Conservation (phyloP, 805 yeast genomes). For the Candida xiaguanensis region DNA sequence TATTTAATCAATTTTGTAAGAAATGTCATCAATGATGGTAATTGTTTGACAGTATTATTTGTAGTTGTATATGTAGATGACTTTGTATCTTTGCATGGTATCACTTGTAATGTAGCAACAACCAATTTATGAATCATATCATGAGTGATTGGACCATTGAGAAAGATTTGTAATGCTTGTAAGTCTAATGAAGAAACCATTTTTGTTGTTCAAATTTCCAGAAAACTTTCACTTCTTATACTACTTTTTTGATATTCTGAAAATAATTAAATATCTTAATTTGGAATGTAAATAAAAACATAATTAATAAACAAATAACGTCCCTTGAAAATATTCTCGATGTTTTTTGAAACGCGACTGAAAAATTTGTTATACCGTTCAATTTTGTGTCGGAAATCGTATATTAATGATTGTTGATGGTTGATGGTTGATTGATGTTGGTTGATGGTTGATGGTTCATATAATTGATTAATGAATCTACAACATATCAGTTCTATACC, state of each 20-base stretch:
- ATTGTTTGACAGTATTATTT: slow-evolving; percentile 34
- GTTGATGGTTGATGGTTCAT: too few species aligned
- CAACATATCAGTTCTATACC: too few species aligned
- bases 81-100: slow-evolving; percentile 51
- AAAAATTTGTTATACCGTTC: too few species aligned
- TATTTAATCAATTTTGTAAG: slow-evolving; percentile 67
- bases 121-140: slow-evolving; percentile 72
- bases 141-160: slow-evolving; percentile 66
- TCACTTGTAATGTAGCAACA: slow-evolving; percentile 59
- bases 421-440: too few species aligned
- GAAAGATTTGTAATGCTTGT: slow-evolving; percentile 56
- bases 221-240: neutral
- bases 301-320: neutral
- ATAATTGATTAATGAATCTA: too few species aligned
- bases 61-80: slow-evolving; percentile 17
- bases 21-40: slow-evolving; percentile 73
- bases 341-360: too few species aligned
- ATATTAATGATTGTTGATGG: too few species aligned
- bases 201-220: neutral
- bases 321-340: neutral
- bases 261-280: neutral
- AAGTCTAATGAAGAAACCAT: slow-evolving; percentile 16
- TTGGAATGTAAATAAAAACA: slow-evolving; percentile 1
- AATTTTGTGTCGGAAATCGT: too few species aligned
- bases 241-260: slow-evolving; percentile 1